phyloP scores from a whole-genome alignment of 2,329 filamentous ascomycete species.

The Teratosphaeriaceae sp. region DNA sequence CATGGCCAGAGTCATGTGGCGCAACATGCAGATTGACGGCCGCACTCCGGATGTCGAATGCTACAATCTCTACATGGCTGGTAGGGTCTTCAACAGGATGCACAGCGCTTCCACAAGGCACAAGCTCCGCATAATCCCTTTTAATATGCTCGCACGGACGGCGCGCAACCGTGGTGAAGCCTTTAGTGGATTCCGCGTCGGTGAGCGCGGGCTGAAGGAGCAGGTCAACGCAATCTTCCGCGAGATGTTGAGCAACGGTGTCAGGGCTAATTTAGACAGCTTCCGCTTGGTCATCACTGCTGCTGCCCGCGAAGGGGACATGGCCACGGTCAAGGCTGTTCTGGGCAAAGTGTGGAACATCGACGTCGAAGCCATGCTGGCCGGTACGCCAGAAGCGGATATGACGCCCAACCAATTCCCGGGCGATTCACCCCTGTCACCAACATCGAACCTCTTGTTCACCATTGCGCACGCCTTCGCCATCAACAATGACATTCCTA shows the following conservation, averaged over 20 bases:
- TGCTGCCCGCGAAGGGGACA: conserved; percentile 46
- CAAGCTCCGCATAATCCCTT: conserved; percentile 34
- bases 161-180: conserved; percentile 4
- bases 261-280: conserved; percentile 45
- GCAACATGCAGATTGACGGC: conserved; percentile 32
- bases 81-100: conserved; percentile 38
- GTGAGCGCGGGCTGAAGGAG: conserved; percentile 24
- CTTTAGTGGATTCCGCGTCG: conserved; percentile 22
- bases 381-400: conserved; percentile 23
- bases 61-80: conserved; percentile 51
- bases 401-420: conserved; percentile 34
- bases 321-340: conserved; percentile 40
- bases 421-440: conserved; percentile 49
- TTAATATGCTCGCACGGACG: conserved; percentile 17
- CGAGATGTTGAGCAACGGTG: conserved; percentile 40
- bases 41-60: conserved; percentile 42
- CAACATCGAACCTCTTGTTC: conserved; percentile 53
- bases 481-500: conserved; percentile 56
- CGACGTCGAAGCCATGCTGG: conserved; percentile 38
- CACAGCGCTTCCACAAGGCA: conserved; percentile 31
- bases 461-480: conserved; percentile 64
- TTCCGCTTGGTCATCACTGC: conserved; percentile 49
- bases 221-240: conserved; percentile 36
- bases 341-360: conserved; percentile 51
- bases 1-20: conserved; percentile 43